Percentiles rank a stretch among this genome's conserved stretches.
Evolutionary conservation across 768 basidiomycete genomes (phyloP).

Genomic region (Xerocomellus intermedius): DNA sequence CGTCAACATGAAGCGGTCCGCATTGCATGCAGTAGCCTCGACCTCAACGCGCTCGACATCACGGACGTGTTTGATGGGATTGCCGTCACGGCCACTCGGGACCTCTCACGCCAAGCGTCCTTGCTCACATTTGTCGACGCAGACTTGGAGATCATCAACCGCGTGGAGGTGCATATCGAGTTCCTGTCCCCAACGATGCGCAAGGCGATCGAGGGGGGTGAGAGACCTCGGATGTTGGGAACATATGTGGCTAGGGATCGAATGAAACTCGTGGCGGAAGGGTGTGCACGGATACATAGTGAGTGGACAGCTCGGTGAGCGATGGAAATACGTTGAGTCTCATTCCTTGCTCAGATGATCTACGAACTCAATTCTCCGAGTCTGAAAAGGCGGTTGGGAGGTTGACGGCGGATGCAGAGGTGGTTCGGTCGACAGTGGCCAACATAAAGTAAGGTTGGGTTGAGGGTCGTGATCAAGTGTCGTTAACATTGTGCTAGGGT

Average conservation of each 20-base stretch:
- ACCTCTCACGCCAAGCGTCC: constrained; percentile 63
- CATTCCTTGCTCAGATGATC: constrained; percentile 46
- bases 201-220: constrained; percentile 70
- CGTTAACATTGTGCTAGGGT: constrained; percentile 37
- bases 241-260: constrained; percentile 78
- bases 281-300: constrained; percentile 70
- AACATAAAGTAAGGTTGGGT: constrained; percentile 43
- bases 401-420: constrained; percentile 58
- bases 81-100: constrained; percentile 49
- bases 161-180: constrained; percentile 68
- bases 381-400: constrained; percentile 51
- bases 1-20: constrained; percentile 68
- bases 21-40: constrained; percentile 71
- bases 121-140: constrained; percentile 65
- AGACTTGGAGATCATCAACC: constrained; percentile 68
- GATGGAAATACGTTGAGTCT: not conserved
- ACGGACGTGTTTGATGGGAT: constrained; percentile 69
- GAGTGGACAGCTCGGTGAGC: constrained; percentile 16
- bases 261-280: constrained; percentile 79
- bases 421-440: constrained; percentile 50
- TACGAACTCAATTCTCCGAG: constrained; percentile 52
- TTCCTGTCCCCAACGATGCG: constrained; percentile 68
- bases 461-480: not conserved
- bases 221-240: constrained; percentile 64
- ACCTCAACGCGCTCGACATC: constrained; percentile 69